These are phyloP conservation scores for Rhizoclosmatium globosum DNA, from an alignment of 192 early-diverging fungal genomes.

Conservation along the genomic window DNA sequence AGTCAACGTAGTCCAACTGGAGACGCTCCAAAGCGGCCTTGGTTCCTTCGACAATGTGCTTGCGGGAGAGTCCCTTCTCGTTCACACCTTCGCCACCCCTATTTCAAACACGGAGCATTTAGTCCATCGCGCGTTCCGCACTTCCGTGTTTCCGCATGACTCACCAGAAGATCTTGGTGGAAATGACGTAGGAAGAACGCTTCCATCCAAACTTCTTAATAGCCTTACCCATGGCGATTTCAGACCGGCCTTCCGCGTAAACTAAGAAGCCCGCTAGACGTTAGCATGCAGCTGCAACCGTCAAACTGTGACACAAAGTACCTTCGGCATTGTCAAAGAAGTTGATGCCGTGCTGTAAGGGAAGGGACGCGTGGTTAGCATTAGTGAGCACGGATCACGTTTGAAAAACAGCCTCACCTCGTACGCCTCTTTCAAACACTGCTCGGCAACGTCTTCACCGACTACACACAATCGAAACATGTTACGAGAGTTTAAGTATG, in stretches of 20 bases:
- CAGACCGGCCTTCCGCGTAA: slow-evolving; percentile 67
- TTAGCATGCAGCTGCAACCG: not conserved
- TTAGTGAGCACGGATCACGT: not conserved
- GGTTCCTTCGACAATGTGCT: slow-evolving; percentile 88
- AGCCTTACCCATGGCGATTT: slow-evolving; percentile 79
- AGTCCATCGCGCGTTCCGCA: too few relatives aligned
- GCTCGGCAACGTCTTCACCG: slow-evolving; percentile 1
- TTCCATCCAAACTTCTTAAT: slow-evolving; percentile 78
- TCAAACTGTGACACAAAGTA: not conserved
- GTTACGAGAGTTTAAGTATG: not conserved
- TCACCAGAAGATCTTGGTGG: slow-evolving; percentile 73
- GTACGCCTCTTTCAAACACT: slow-evolving; percentile 28
- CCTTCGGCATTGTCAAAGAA: slow-evolving; percentile 68
- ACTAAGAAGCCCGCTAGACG: slow-evolving; percentile 26
- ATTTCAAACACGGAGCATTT: not conserved
- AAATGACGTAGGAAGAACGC: slow-evolving; percentile 78
- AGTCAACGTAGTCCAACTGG: slow-evolving; percentile 73
- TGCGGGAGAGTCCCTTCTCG: slow-evolving; percentile 82
- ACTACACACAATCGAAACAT: not conserved
- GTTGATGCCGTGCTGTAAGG: slow-evolving; percentile 69
- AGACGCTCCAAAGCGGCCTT: slow-evolving; percentile 68
- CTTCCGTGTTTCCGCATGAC: too few relatives aligned
- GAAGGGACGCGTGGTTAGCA: not conserved
- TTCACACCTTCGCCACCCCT: slow-evolving; percentile 61
- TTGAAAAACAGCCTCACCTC: slow-evolving; percentile 15